Conservation (phyloP, 2,329 filamentous ascomycete genomes). For the Thelonectria blattea region DNA sequence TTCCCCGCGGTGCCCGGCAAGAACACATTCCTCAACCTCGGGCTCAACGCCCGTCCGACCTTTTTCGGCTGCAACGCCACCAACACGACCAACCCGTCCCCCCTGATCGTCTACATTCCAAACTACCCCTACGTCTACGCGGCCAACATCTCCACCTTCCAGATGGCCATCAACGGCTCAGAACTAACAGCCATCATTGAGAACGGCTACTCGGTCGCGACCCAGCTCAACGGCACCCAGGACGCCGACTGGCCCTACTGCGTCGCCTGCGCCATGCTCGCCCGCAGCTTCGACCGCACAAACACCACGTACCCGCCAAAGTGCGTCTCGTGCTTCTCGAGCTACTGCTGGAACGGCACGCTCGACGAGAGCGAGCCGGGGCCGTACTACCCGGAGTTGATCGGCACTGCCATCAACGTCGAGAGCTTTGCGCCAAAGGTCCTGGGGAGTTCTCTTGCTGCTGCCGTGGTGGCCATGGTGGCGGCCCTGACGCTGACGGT, state of each 20-base stretch:
- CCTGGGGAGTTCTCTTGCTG: slow-evolving; percentile 24
- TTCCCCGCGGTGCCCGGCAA: slow-evolving; percentile 65
- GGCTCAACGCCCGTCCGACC: slow-evolving; percentile 63
- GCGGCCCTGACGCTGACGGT: slow-evolving; percentile 30
- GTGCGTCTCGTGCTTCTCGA: slow-evolving; percentile 77
- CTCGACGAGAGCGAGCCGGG: slow-evolving; percentile 43
- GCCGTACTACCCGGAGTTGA: slow-evolving; percentile 40
- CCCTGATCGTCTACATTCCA: slow-evolving; percentile 86
- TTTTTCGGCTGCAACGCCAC: slow-evolving; percentile 70
- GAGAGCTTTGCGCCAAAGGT: slow-evolving; percentile 31
- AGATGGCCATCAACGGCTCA: slow-evolving; percentile 64
- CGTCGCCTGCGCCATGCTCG: slow-evolving; percentile 85
- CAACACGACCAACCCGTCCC: slow-evolving; percentile 60
- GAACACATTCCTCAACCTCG: slow-evolving; percentile 62
- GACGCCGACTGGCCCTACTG: slow-evolving; percentile 81
- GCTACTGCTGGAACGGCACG: slow-evolving; percentile 95
- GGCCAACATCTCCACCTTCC: slow-evolving; percentile 83
- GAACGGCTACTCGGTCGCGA: slow-evolving; percentile 86
- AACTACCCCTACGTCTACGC: slow-evolving; percentile 74
- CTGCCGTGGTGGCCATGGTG: slow-evolving; percentile 25
- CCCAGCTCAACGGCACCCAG: slow-evolving; percentile 79
- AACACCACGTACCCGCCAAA: slow-evolving; percentile 70
- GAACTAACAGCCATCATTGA: slow-evolving; percentile 81
- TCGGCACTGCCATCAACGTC: slow-evolving; percentile 36
- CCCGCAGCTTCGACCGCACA: slow-evolving; percentile 76